Evolutionary conservation across 495 filamentous ascomycete genomes (phyloP).

Genomic region (Neurospora africana): DNA sequence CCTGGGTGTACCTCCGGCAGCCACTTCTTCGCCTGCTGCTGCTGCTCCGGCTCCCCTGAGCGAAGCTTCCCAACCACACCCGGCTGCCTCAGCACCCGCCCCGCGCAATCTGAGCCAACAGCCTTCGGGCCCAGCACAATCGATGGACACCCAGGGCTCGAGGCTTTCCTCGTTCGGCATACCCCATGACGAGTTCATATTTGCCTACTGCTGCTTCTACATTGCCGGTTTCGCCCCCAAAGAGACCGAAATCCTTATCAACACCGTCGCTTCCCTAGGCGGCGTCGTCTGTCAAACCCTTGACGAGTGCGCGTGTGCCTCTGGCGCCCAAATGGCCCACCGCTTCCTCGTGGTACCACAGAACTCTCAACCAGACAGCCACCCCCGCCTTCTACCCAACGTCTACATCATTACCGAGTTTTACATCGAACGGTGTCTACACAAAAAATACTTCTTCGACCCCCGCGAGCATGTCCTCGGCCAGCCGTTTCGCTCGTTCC

Average conservation of each 20-base stretch:
- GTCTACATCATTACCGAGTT: constrained; percentile 67
- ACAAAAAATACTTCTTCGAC: constrained; percentile 57
- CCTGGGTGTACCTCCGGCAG: constrained; percentile 32
- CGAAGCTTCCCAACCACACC: background rate
- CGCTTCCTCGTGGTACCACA: constrained; percentile 45
- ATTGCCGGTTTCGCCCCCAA: constrained; percentile 49
- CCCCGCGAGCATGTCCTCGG: constrained; percentile 63
- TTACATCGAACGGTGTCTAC: constrained; percentile 83
- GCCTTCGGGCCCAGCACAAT: constrained; percentile 5
- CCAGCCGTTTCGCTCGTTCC: constrained; percentile 60
- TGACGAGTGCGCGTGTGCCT: constrained; percentile 29
- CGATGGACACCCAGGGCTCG: constrained; percentile 15
- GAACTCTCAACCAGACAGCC: constrained; percentile 25
- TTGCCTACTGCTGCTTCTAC: constrained; percentile 49
- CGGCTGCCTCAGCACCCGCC: constrained; percentile 2
- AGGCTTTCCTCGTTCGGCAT: constrained; percentile 21
- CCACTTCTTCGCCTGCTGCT: constrained; percentile 5
- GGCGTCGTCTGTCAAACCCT: constrained; percentile 33
- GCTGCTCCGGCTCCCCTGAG: background rate
- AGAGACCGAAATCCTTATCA: constrained; percentile 33
- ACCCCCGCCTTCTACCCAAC: constrained; percentile 25
- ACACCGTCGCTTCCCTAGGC: constrained; percentile 34
- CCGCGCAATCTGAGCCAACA: constrained; percentile 2
- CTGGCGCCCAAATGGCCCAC: constrained; percentile 16
- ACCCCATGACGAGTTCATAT: constrained; percentile 27